These are phyloP conservation scores for Colletotrichum liaoningense DNA, from an alignment of 2,329 filamentous ascomycete species.

Conservation along the genomic window DNA sequence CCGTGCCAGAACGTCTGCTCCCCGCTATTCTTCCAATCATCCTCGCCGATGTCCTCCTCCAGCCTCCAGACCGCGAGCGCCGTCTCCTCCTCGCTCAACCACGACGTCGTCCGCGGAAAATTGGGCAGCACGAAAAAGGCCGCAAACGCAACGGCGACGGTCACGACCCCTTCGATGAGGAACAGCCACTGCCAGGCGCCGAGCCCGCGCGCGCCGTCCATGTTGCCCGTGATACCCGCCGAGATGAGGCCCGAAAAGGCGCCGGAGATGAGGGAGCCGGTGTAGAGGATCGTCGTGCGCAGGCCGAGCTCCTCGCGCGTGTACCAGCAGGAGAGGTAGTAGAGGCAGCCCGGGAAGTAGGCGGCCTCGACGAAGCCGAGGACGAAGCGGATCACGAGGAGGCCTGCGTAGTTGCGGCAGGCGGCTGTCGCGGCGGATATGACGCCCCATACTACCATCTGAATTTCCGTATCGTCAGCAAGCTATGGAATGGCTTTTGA, in stretches of 20 bases:
- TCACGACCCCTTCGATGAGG: slow-evolving; percentile 77
- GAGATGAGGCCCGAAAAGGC: slow-evolving; percentile 77
- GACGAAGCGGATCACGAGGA: slow-evolving; percentile 50
- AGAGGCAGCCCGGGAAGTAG: slow-evolving; percentile 60
- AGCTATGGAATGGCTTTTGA: too few relatives aligned
- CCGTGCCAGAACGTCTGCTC: slow-evolving; percentile 68
- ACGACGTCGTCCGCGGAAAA: slow-evolving; percentile 60
- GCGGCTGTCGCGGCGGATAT: slow-evolving; percentile 55
- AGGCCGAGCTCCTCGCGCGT: slow-evolving; percentile 75
- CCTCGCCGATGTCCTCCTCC: slow-evolving; percentile 73
- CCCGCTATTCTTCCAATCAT: slow-evolving; percentile 69
- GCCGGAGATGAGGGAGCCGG: slow-evolving; percentile 75
- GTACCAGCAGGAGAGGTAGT: slow-evolving; percentile 76
- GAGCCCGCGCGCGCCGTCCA: slow-evolving; percentile 68
- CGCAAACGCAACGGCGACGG: slow-evolving; percentile 67
- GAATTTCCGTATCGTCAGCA: too few relatives aligned
- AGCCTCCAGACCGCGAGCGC: slow-evolving; percentile 70
- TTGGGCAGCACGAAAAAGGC: slow-evolving; percentile 74
- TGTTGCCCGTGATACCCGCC: slow-evolving; percentile 73
- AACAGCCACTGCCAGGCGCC: slow-evolving; percentile 76
- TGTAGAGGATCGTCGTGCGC: slow-evolving; percentile 75
- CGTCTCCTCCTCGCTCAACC: slow-evolving; percentile 50
- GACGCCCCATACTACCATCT: slow-evolving; percentile 56
- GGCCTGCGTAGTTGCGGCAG: slow-evolving; percentile 44
- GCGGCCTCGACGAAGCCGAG: slow-evolving; percentile 32